Conservation (phyloP, 345 rosid genomes). For the Lepidium didymum region DNA sequence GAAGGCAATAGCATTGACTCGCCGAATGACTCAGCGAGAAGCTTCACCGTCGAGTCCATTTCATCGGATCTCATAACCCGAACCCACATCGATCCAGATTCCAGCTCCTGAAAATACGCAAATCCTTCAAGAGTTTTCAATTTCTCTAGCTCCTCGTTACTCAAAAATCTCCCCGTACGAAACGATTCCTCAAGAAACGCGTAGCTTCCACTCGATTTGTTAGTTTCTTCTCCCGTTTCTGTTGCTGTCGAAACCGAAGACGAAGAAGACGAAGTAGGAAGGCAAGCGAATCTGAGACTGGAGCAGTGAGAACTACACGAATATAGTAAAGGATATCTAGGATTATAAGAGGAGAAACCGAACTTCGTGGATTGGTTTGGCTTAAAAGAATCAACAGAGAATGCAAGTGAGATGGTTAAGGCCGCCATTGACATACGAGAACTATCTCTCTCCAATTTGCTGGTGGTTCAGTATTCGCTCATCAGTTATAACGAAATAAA, state of each 20-base stretch:
- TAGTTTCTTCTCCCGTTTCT: slow-evolving; percentile 20
- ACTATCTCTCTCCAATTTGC: background rate
- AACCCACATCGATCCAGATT: slow-evolving; percentile 58
- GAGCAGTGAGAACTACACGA: slow-evolving; percentile 27
- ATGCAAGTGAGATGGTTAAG: slow-evolving; percentile 36
- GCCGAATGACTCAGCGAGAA: slow-evolving; percentile 73
- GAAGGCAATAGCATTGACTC: slow-evolving; percentile 74
- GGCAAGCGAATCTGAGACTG: slow-evolving; percentile 32
- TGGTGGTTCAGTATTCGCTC: slow-evolving; percentile 8
- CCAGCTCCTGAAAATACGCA: slow-evolving; percentile 42
- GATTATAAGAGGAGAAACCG: slow-evolving; percentile 10
- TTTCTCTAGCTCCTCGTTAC: slow-evolving; percentile 67
- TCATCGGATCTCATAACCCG: slow-evolving; percentile 71
- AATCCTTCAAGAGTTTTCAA: slow-evolving; percentile 59
- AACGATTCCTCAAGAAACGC: slow-evolving; percentile 55
- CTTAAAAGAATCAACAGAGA: slow-evolving; percentile 34
- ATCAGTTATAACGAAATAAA: slow-evolving; percentile 7
- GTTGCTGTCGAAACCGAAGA: slow-evolving; percentile 38
- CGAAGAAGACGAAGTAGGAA: slow-evolving; percentile 23
- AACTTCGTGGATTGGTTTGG: slow-evolving; percentile 21
- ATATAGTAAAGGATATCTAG: slow-evolving; percentile 27
- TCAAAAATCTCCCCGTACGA: slow-evolving; percentile 47
- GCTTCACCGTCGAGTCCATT: slow-evolving; percentile 57
- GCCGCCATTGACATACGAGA: slow-evolving; percentile 42
- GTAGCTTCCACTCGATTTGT: slow-evolving; percentile 25